Evolutionary conservation across 2,329 filamentous ascomycete species (phyloP).

Genomic region (Fragosphaeria purpurea): DNA sequence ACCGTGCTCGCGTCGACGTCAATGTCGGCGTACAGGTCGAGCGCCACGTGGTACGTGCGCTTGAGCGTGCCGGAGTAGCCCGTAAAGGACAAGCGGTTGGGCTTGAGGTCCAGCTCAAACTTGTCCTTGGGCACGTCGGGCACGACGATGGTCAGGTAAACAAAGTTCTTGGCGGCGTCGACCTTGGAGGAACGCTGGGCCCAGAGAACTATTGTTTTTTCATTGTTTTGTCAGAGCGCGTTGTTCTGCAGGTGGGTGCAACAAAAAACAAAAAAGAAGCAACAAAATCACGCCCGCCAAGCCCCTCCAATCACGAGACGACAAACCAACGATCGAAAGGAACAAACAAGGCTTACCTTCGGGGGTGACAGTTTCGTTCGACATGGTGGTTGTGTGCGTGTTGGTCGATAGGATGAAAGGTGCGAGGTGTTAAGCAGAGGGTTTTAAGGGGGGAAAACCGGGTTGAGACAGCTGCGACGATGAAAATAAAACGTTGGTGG

Average conservation of each 20-base stretch:
- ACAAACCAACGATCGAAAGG: not conserved
- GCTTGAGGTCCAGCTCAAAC: conserved; percentile 74
- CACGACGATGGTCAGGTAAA: conserved; percentile 86
- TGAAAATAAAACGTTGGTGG: not conserved
- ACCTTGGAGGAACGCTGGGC: conserved; percentile 82
- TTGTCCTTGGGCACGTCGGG: conserved; percentile 69
- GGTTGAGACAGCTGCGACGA: too few species aligned
- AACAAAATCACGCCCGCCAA: too few species aligned
- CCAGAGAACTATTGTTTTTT: conserved; percentile 65
- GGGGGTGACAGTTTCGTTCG: conserved; percentile 22
- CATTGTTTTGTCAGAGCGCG: too few species aligned
- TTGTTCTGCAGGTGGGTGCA: too few species aligned
- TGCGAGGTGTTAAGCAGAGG: too few species aligned
- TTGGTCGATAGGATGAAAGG: not conserved
- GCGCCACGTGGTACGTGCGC: conserved; percentile 72
- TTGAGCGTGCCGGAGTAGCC: conserved; percentile 79
- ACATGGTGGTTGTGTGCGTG: conserved; percentile 13
- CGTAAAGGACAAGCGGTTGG: conserved; percentile 67
- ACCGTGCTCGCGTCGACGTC: conserved; percentile 75
- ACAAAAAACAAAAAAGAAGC: too few species aligned
- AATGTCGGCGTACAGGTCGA: conserved; percentile 87
- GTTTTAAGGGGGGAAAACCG: too few species aligned
- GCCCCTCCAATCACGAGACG: not conserved
- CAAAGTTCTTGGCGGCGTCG: conserved; percentile 80
- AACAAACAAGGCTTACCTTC: conserved; percentile 26